Conservation (phyloP, 768 basidiomycete species). For the Boletus tylopilopsis region DNA sequence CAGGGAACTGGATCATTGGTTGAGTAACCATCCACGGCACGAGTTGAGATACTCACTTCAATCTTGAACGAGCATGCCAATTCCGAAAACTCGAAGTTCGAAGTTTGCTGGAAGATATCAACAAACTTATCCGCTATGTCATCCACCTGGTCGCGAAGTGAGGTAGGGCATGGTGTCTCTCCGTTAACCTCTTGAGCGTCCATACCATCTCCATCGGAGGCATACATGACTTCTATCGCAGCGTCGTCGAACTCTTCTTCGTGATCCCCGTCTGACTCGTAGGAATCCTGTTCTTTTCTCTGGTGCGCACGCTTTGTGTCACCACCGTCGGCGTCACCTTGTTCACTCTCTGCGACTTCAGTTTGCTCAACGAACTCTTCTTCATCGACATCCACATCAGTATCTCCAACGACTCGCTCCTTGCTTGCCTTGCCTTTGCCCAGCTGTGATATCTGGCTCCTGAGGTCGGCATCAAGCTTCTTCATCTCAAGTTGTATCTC, state of each 20-base stretch:
- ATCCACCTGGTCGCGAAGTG: slow-evolving; percentile 41
- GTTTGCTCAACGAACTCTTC: slow-evolving; percentile 39
- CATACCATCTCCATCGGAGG: slow-evolving; percentile 40
- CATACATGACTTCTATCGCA: slow-evolving; percentile 61
- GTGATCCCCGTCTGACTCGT: slow-evolving; percentile 55
- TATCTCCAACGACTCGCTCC: slow-evolving; percentile 40
- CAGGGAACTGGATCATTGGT: slow-evolving; percentile 59
- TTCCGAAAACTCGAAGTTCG: slow-evolving; percentile 67
- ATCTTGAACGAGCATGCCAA: slow-evolving; percentile 74
- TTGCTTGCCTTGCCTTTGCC: slow-evolving; percentile 69
- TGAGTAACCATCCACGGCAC: neutral
- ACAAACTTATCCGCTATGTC: slow-evolving; percentile 51
- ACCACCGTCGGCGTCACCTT: slow-evolving; percentile 80
- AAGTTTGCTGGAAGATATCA: slow-evolving; percentile 58
- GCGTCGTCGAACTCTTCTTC: slow-evolving; percentile 48
- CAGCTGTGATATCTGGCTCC: slow-evolving; percentile 72
- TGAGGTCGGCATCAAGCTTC: slow-evolving; percentile 74
- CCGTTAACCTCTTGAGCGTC: slow-evolving; percentile 28
- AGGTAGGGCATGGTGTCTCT: slow-evolving; percentile 17
- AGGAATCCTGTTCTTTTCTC: slow-evolving; percentile 68
- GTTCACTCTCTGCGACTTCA: slow-evolving; percentile 70
- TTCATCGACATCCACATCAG: slow-evolving; percentile 50
- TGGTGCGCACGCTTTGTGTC: slow-evolving; percentile 72
- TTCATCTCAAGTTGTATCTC: slow-evolving; percentile 87
- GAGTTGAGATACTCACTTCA: slow-evolving; percentile 54